phyloP scores from a whole-genome alignment of 1,284 basidiomycete genomes.

The Papiliotrema terrestris region DNA sequence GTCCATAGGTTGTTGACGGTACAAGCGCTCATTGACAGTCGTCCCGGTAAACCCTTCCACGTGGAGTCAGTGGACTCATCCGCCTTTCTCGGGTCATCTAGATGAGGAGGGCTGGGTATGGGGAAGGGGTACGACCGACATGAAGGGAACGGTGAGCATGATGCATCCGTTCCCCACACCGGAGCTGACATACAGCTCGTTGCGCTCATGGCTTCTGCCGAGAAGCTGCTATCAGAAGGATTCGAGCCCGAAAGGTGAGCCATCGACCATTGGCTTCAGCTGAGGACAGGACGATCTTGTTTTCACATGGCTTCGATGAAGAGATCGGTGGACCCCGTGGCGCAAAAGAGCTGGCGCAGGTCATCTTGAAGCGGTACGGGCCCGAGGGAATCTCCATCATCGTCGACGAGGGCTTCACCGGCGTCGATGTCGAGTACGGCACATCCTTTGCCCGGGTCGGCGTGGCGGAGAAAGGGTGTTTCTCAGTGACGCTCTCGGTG shows the following conservation, averaged over 20 bases:
- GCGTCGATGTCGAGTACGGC: constrained; percentile 27
- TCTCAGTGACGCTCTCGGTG: constrained; percentile 56
- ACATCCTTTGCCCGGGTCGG: constrained; percentile 27
- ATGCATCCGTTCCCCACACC: background rate
- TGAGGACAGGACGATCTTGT: constrained; percentile 1
- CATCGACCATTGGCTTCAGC: background rate
- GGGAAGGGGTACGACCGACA: constrained; percentile 27
- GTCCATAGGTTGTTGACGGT: background rate
- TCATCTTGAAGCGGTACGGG: constrained; percentile 21
- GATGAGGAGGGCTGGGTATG: constrained; percentile 28
- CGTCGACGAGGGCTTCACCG: constrained; percentile 35
- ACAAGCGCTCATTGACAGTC: background rate
- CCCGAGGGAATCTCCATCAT: constrained; percentile 25
- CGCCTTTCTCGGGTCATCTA: constrained; percentile 20
- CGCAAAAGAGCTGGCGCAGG: constrained; percentile 17
- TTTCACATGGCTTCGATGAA: constrained; percentile 1
- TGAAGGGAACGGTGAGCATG: constrained; percentile 15
- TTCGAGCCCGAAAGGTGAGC: constrained; percentile 16
- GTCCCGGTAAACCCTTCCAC: constrained; percentile 36
- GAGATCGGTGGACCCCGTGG: constrained; percentile 34
- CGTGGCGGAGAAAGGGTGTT: constrained; percentile 39
- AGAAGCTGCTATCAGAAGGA: constrained; percentile 18
- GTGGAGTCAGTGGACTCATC: constrained; percentile 42
- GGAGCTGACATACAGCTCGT: constrained; percentile 1
- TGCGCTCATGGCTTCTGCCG: constrained; percentile 14